Evolutionary conservation across 1,284 basidiomycete genomes (phyloP).

Genomic region (Trichosporon sp.): DNA sequence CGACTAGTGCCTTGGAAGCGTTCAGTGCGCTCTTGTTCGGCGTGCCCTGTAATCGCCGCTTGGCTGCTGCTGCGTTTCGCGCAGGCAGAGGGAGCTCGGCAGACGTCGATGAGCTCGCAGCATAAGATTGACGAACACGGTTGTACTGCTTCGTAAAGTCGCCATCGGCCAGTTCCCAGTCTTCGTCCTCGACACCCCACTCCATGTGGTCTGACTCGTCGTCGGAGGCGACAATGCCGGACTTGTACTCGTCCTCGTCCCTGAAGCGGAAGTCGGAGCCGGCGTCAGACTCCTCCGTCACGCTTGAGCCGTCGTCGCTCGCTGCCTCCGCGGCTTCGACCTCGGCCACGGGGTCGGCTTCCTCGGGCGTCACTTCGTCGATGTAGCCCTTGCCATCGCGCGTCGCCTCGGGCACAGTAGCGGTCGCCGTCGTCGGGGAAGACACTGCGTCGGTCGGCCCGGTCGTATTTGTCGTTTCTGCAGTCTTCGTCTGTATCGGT

Average conservation of each 20-base stretch:
- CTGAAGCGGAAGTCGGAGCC: conserved; percentile 2
- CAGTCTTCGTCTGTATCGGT: background rate
- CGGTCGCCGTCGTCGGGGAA: no score
- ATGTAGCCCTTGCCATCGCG: conserved; percentile 23
- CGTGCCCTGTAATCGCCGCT: background rate
- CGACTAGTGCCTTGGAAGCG: conserved; percentile 64
- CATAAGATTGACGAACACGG: conserved; percentile 69
- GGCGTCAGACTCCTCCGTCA: conserved; percentile 20
- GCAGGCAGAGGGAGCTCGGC: conserved; percentile 29
- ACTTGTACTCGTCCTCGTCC: conserved; percentile 14
- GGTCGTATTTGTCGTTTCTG: background rate
- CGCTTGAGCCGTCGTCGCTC: conserved; percentile 25
- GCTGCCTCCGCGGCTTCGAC: background rate
- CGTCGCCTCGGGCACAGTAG: background rate
- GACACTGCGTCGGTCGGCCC: background rate
- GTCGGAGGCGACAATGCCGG: conserved; percentile 46
- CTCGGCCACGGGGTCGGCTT: conserved; percentile 1
- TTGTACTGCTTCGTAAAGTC: conserved; percentile 98
- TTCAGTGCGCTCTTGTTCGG: conserved; percentile 37
- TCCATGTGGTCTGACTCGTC: conserved; percentile 40
- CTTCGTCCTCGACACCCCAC: conserved; percentile 70
- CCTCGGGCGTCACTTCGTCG: conserved; percentile 20
- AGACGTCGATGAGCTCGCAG: conserved; percentile 10
- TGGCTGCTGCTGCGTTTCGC: conserved; percentile 25
- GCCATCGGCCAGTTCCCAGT: conserved; percentile 74